Base-by-base conservation (phyloP, 805 yeast species). In the Ogataea methylovora region DNA sequence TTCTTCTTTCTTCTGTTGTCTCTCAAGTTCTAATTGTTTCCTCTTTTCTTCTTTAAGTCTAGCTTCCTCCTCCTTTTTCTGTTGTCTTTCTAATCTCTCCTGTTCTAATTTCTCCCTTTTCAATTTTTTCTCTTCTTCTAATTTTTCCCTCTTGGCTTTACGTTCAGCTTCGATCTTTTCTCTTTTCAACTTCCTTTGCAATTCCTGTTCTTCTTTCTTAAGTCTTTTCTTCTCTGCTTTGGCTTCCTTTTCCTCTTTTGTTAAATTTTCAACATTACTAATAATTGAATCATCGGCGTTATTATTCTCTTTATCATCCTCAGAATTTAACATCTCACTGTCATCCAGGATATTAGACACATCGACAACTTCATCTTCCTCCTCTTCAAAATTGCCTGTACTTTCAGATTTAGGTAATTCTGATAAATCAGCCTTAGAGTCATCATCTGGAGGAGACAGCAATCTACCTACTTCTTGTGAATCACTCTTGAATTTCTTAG, bases 81-180 rank as follows among this genome's bases (percentile, higher is more conserved):
- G 58, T 57, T 37, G 42, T 61, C 13, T 45, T 44, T 42, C 44
- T 43, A 8, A 49, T 39, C 35, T 37, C 38, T 30, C 42, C 39
- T 34, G 46, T 27, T 52, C 56, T 21, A 32, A 48, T 32, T 52
- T 52, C n/a, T 33, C 35, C 22, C 50, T 45, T 24, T 51, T 61
- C 13, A 24, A 31, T 10, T 28, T 49, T 55, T 19, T 64, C 33
- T 26, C 47, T 42, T 15, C 71, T 33, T 44, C 51, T 11, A 41
- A 39, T 30, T 32, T 36, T 18, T 35, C 43, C 18, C 36, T 49
- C 35, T 46, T 43, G 18, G 17, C 12, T 33, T 33, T 11, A 36
- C 36, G 24, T 35, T 39, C 36, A 36, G 36, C 9, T 41, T 37
- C 27, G 19, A 11, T 16, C 9, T 18, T 27, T 17, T 29, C 13